Conservation (phyloP, 2,329 filamentous ascomycete genomes). For the Coniochaeta ligniaria region DNA sequence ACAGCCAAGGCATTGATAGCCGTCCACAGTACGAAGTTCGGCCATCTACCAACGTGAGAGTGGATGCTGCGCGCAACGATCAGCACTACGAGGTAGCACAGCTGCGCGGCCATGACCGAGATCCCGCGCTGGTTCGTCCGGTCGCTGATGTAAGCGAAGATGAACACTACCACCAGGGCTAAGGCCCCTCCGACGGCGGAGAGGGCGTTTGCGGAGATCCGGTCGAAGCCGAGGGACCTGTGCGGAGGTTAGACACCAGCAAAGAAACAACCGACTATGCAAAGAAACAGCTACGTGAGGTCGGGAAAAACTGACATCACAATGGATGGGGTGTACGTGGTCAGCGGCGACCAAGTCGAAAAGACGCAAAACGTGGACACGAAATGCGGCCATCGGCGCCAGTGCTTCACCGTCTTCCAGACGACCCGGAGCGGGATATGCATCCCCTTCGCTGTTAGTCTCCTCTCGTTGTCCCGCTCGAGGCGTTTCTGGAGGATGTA, state of each 20-base stretch:
- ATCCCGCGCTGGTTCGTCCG: slow-evolving; percentile 33
- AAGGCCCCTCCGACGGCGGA: slow-evolving; percentile 33
- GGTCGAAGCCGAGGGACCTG: slow-evolving; percentile 28
- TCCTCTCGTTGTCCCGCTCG: slow-evolving; percentile 20
- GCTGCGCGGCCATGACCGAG: slow-evolving; percentile 34
- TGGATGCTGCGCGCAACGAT: slow-evolving; percentile 19
- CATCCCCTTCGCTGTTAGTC: slow-evolving; percentile 22
- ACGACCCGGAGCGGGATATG: slow-evolving; percentile 29
- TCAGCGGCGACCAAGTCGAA: slow-evolving; percentile 43
- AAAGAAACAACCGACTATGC: no score
- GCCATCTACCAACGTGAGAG: slow-evolving; percentile 37
- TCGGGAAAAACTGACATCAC: slow-evolving; percentile 21
- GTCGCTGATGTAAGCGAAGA: slow-evolving; percentile 42
- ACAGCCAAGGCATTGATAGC: slow-evolving; percentile 42
- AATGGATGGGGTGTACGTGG: slow-evolving; percentile 42
- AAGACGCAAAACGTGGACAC: slow-evolving; percentile 42
- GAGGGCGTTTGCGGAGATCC: slow-evolving; percentile 38
- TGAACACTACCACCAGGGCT: slow-evolving; percentile 37
- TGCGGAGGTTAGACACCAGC: slow-evolving; percentile 11
- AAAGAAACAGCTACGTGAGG: neutral
- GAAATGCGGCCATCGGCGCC: slow-evolving; percentile 40
- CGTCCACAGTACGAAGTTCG: slow-evolving; percentile 43
- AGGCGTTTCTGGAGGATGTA: slow-evolving; percentile 25
- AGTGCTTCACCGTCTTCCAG: slow-evolving; percentile 34
- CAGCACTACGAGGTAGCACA: slow-evolving; percentile 34